These are phyloP conservation scores for Leccinum variicolor DNA, from an alignment of 768 basidiomycete genomes.

Conservation along the genomic window DNA sequence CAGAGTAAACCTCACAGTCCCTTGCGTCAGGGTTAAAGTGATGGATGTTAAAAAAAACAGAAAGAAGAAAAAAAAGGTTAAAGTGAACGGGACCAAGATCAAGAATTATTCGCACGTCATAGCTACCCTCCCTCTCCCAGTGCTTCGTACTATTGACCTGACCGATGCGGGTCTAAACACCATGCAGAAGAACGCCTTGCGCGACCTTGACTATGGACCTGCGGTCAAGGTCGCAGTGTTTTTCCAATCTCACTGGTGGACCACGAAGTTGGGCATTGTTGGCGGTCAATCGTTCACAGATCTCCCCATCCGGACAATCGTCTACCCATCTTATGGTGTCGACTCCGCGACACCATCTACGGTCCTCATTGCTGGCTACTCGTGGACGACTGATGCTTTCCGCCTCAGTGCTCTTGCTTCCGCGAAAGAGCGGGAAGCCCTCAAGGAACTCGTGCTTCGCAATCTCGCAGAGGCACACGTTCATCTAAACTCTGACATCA, in stretches of 20 bases:
- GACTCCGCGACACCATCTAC: conserved; percentile 18
- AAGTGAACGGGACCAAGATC: conserved; percentile 2
- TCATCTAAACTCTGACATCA: conserved; percentile 3
- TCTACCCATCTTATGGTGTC: conserved; percentile 43
- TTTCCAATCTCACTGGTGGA: conserved; percentile 46
- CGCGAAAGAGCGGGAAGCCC: background rate
- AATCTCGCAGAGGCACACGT: conserved; percentile 22
- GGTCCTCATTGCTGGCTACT: conserved; percentile 40
- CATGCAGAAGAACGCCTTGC: conserved; percentile 37
- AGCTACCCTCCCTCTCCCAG: conserved; percentile 37
- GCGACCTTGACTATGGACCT: conserved; percentile 35
- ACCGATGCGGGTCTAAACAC: conserved; percentile 23
- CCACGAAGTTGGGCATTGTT: conserved; percentile 27
- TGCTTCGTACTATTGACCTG: conserved; percentile 35
- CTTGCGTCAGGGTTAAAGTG: conserved; percentile 9
- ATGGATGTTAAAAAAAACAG: no score
- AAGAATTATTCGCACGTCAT: conserved; percentile 39
- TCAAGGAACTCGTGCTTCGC: conserved; percentile 27
- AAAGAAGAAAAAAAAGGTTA: no score
- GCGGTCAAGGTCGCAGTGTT: conserved; percentile 42
- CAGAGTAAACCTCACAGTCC: background rate
- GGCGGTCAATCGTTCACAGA: conserved; percentile 45
- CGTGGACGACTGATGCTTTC: conserved; percentile 38
- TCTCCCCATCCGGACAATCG: conserved; percentile 37
- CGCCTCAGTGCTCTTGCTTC: conserved; percentile 35